phyloP scores from a whole-genome alignment of 148 eudicot species.

The Bassia scoparia region DNA sequence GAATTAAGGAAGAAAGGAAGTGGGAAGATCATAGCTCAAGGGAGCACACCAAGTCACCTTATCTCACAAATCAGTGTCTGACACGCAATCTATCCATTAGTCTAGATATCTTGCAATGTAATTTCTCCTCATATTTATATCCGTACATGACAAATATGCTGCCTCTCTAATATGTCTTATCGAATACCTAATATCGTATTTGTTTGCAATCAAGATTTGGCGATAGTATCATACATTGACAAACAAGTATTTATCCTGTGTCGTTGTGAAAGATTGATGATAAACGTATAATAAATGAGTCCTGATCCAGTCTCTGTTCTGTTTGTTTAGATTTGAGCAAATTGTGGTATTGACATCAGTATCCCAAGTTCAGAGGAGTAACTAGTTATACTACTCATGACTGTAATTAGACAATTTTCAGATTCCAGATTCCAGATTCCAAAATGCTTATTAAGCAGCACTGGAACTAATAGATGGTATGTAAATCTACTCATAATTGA shows the following conservation, averaged over 20 bases:
- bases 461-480: not conserved
- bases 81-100: too few species aligned
- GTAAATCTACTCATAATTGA: not conserved
- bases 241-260: not conserved
- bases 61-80: too few species aligned
- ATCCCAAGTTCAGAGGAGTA: not conserved
- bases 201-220: not conserved
- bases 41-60: slow-evolving; percentile 90
- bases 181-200: too few species aligned
- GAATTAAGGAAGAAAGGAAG: slow-evolving; percentile 73
- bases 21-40: slow-evolving; percentile 79
- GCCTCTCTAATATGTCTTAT: too few species aligned
- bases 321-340: not conserved
- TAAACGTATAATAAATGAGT: not conserved
- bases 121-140: slow-evolving; percentile 2
- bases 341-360: not conserved
- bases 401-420: not conserved
- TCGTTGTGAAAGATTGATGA: slow-evolving; percentile 12
- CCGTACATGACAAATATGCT: not conserved
- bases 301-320: not conserved
- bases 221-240: too few species aligned
- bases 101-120: too few species aligned
- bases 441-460: too few species aligned
- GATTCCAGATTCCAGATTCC: not conserved
- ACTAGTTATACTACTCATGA: not conserved